Percentiles rank a stretch among this genome's conserved stretches.
These are phyloP conservation scores for Botrytis tulipae DNA, from an alignment of 2,329 filamentous ascomycete species.

Conservation along the genomic window DNA sequence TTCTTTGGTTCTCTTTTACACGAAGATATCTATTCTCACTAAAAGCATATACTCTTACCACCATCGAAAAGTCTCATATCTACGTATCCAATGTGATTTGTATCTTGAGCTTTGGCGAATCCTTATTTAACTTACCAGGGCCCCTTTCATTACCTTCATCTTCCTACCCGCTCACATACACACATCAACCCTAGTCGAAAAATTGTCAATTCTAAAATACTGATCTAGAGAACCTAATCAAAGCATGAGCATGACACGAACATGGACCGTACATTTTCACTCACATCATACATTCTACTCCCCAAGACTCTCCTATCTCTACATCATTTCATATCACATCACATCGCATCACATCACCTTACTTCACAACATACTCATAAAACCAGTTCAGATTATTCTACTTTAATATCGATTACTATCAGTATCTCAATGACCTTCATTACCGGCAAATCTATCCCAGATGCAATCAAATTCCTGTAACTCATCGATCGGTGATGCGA, in stretches of 20 bases:
- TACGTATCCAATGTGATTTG: not conserved
- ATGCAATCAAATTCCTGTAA: not conserved
- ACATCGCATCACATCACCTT: not conserved
- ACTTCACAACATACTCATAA: not conserved
- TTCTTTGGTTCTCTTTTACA: not conserved
- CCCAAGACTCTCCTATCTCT: not conserved
- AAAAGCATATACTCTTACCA: not conserved
- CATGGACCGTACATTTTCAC: not conserved
- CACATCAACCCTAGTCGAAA: not conserved
- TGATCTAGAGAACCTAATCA: not conserved
- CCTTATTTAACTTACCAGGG: not conserved
- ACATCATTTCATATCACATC: not conserved
- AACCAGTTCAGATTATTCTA: not conserved
- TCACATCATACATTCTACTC: not conserved
- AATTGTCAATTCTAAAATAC: not conserved
- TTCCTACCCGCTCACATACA: not conserved
- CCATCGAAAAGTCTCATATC: not conserved
- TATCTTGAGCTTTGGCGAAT: not conserved
- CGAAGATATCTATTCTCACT: slow-evolving; percentile 7
- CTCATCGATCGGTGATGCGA: not conserved
- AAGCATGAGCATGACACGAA: not conserved
- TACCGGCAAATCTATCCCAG: too few species aligned
- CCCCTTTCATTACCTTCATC: not conserved
- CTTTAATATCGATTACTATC: not conserved
- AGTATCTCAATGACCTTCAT: not conserved